Evolutionary conservation across 192 early-diverging fungal genomes (phyloP).

Genomic region (Phlyctochytrium bullatum): DNA sequence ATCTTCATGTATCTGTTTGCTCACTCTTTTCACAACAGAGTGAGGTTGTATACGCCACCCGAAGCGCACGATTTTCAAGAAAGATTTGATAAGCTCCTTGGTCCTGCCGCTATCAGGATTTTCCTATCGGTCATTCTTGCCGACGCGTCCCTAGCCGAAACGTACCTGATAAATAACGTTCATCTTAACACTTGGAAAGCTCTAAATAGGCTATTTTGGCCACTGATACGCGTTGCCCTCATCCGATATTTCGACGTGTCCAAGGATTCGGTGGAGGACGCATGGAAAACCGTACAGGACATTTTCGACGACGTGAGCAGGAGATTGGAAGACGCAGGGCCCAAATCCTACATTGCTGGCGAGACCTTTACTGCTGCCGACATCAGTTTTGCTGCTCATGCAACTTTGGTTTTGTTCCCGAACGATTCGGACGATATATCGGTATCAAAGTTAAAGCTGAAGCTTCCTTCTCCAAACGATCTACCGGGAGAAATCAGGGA

Average conservation of each 20-base stretch:
- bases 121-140: conserved; percentile 26
- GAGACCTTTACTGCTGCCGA: conserved; percentile 43
- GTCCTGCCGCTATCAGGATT: conserved; percentile 36
- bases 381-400: conserved; percentile 39
- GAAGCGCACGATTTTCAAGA: conserved; percentile 35
- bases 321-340: conserved; percentile 14
- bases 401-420: conserved; percentile 36
- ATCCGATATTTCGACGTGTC: background rate
- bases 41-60: conserved; percentile 35
- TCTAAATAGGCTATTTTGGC: conserved; percentile 22
- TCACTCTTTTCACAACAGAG: conserved; percentile 37
- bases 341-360: conserved; percentile 23
- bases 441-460: conserved; percentile 5
- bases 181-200: conserved; percentile 35
- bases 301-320: conserved; percentile 21
- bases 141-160: conserved; percentile 12
- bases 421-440: conserved; percentile 28
- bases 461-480: conserved; percentile 26
- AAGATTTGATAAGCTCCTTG: conserved; percentile 16
- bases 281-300: conserved; percentile 28
- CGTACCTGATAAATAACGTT: conserved; percentile 24
- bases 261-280: conserved; percentile 4
- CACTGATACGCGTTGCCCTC: conserved; percentile 21
- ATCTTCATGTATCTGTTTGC: conserved; percentile 47
- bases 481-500: conserved; percentile 17